Base-by-base conservation (phyloP, 2,329 filamentous ascomycete genomes). In the Penicillium concentricum region DNA sequence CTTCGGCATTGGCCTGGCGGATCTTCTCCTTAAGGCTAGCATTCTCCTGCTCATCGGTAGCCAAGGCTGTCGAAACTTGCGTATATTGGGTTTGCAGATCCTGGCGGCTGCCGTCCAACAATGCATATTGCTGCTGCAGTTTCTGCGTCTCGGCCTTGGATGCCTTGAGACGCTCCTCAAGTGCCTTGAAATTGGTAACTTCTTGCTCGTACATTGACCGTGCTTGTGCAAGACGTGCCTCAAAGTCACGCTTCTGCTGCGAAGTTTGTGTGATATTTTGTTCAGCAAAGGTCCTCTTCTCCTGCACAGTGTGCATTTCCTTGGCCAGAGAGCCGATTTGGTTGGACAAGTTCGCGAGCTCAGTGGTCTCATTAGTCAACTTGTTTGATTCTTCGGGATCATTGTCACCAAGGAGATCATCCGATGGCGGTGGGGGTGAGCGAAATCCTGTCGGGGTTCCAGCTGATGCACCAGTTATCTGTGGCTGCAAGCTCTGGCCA, bases 321-420 rank as follows among this genome's bases (percentile, higher is more conserved):
- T 88, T 95, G 0, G 92, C 89, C 54, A 99, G 78, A 2, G 90
- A 93, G 32, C 91, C 88, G 62, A 99, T 91, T 74, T 97, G 94
- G 72, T 96, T 97, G 0, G 93, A 97, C 65, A 99, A 82, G 71
- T 99, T 97, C 50, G 92, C 94, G 56, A 99, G 82, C 73, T 99
- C 94, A 0, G 90, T 88, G 2, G 92, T 94, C 70, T 99, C 94
- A 62, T 87, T 88, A 0, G 89, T 94, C 26, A 97, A 80, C 72
- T 90, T 95, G 74, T 89, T 94, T 76, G 88, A 93, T 54, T 92
- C 86, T 68, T 96, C 92, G 1, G 89, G 89, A 63, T 97, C 93
- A 62, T 87, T 88, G 66, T 97, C 92, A 16, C 90, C 91, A n/a
- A 99, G 82, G 8, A 97, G 82, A 73, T 97, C 94, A 67, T 97